Percentiles rank a stretch among this genome's conserved stretches.
Evolutionary conservation across 139 green algal genomes (phyloP).

Genomic region (Chlorella sp.): DNA sequence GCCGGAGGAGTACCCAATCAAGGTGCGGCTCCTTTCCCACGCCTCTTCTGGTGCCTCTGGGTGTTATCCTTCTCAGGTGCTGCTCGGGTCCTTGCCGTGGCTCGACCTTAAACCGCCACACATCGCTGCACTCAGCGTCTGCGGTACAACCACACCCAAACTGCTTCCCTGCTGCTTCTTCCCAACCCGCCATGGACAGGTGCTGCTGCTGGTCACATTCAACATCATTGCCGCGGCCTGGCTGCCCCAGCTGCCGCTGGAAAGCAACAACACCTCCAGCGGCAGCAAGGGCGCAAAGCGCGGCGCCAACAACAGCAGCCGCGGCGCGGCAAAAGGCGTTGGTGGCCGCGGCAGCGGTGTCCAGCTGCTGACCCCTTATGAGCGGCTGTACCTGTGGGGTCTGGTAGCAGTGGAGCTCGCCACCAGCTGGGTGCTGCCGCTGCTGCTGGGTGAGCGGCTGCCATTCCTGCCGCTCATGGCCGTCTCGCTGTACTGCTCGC

Average conservation of each 20-base stretch:
- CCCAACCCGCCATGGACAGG: background rate
- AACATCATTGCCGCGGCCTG: slow-evolving; percentile 30
- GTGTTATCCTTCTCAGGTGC: background rate
- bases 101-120: background rate
- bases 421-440: slow-evolving; percentile 52
- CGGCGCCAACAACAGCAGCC: background rate
- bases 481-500: slow-evolving; percentile 77
- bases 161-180: background rate
- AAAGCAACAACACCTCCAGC: background rate
- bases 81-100: background rate
- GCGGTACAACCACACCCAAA: background rate
- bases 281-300: background rate
- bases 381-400: slow-evolving; percentile 62
- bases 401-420: slow-evolving; percentile 78
- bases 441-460: slow-evolving; percentile 55
- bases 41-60: background rate
- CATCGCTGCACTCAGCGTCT: too few relatives aligned
- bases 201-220: slow-evolving; percentile 59
- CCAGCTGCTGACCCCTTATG: background rate
- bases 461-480: slow-evolving; percentile 91
- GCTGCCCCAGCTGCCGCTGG: background rate
- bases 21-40: slow-evolving; percentile 49
- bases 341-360: background rate
- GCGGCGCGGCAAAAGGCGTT: background rate
- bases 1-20: slow-evolving; percentile 81